Conservation (phyloP, 352 stramenopile genomes). For the Plasmopara muralis region DNA sequence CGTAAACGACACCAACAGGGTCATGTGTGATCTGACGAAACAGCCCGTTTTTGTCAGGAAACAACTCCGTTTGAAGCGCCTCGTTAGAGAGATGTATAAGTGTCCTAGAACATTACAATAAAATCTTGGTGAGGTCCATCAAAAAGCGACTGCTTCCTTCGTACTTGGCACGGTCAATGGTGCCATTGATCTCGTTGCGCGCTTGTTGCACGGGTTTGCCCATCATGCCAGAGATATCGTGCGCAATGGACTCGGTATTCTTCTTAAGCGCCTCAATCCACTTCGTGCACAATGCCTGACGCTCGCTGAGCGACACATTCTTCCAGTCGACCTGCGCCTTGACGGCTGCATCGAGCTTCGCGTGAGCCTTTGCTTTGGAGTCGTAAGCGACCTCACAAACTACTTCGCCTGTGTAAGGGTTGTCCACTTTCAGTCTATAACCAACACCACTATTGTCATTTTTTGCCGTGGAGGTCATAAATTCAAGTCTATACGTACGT, state of each 20-base stretch:
- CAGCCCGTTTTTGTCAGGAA: constrained; percentile 52
- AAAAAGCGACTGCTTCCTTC: background rate
- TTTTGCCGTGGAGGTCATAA: too few relatives aligned
- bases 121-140: background rate
- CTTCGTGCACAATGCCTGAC: constrained; percentile 54
- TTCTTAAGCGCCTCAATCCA: constrained; percentile 55
- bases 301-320: constrained; percentile 44
- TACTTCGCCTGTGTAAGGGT: constrained; percentile 64
- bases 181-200: constrained; percentile 67
- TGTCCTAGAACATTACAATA: constrained; percentile 18
- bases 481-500: constrained; percentile 15
- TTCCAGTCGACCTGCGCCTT: constrained; percentile 57
- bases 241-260: constrained; percentile 50
- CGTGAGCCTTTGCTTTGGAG: constrained; percentile 42
- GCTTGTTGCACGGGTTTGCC: constrained; percentile 75
- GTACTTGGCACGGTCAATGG: constrained; percentile 58
- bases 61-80: constrained; percentile 56
- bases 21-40: constrained; percentile 80
- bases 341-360: constrained; percentile 50
- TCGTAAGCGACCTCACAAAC: constrained; percentile 59
- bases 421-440: constrained; percentile 56
- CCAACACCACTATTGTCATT: too few relatives aligned
- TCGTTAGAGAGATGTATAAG: constrained; percentile 66
- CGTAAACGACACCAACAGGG: constrained; percentile 74
- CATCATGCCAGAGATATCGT: constrained; percentile 81